These are phyloP conservation scores for Aspergillus terreus DNA, from an alignment of 2,329 filamentous ascomycete genomes.

Conservation along the genomic window DNA sequence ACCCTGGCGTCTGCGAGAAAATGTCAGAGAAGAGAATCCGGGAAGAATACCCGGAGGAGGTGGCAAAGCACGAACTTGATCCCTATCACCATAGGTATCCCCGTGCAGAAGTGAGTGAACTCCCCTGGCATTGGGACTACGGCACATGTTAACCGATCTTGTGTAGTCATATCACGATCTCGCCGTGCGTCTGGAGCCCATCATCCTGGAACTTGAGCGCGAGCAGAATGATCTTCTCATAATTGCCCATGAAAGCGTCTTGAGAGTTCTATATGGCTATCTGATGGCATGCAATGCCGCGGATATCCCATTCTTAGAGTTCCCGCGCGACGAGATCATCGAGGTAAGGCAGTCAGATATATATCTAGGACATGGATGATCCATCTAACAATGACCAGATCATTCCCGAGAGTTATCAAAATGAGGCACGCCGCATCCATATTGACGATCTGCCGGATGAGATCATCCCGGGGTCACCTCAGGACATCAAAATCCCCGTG, in stretches of 20 bases:
- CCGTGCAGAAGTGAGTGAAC: slow-evolving; percentile 69
- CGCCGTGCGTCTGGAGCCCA: slow-evolving; percentile 94
- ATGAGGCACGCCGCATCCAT: slow-evolving; percentile 84
- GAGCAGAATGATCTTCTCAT: slow-evolving; percentile 98
- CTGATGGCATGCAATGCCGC: slow-evolving; percentile 97
- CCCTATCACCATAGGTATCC: slow-evolving; percentile 97
- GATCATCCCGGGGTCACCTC: slow-evolving; percentile 72
- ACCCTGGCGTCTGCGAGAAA: slow-evolving; percentile 93
- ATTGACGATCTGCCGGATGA: slow-evolving; percentile 66
- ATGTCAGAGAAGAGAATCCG: slow-evolving; percentile 81
- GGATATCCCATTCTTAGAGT: slow-evolving; percentile 88
- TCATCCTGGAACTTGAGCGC: slow-evolving; percentile 93
- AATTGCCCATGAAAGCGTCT: slow-evolving; percentile 96
- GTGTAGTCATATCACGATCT: slow-evolving; percentile 91
- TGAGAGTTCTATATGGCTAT: slow-evolving; percentile 94
- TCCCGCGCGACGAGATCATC: slow-evolving; percentile 95
- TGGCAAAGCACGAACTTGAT: slow-evolving; percentile 86
- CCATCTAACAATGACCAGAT: slow-evolving; percentile 52
- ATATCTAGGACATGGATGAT: neutral
- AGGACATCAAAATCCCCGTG: slow-evolving; percentile 76
- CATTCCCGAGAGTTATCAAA: slow-evolving; percentile 95
- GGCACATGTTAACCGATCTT: slow-evolving; percentile 1
- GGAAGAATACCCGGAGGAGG: slow-evolving; percentile 80
- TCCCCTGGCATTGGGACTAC: neutral
- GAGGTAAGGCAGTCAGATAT: slow-evolving; percentile 54